Base-by-base conservation (phyloP, 1,284 basidiomycete species). In the Ceratobasidium papillatum region DNA sequence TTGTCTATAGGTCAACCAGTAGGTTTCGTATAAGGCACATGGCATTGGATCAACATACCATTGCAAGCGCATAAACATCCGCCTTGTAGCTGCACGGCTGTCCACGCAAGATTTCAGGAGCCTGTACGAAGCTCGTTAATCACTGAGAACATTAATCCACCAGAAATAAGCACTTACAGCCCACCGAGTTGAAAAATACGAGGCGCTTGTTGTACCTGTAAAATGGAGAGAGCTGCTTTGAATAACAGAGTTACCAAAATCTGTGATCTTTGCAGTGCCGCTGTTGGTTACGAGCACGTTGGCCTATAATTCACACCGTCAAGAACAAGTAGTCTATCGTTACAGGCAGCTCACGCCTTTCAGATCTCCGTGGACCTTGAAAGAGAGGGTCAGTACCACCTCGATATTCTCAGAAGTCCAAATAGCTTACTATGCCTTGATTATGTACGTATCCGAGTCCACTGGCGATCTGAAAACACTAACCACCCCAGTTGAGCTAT, bases 331-430 rank as follows among this genome's bases (percentile, higher is more conserved):
- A 30, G 7, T 11, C n/a, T 56, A 17, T 27, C 7, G 25, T 17
- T 12, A 11, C 52, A 11, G 34, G 17, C 9, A 25, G 30, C 62
- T 45, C 17, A 47, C 62, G 19, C 62, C 62, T 47, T 64, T 64
- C n/a, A 64, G 62, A 17, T 64, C 62, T 22, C 62, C 38, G 30
- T 64, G 62, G 8, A 64, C 41, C 62, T 64, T n/a, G 3, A 45
- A 17, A 30, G n/a, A 14, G 19, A 14, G 9, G 9, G 30, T 64
- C 14, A 64, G n/a, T n/a, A n/a, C n/a, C n/a, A n/a, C n/a, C n/a
- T n/a, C n/a, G n/a, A n/a, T n/a, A n/a, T n/a, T n/a, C n/a, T n/a
- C n/a, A n/a, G n/a, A n/a, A n/a, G n/a, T n/a, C n/a, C n/a, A n/a
- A n/a, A n/a, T n/a, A n/a, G n/a, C n/a, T n/a, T n/a, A n/a, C n/a